These are phyloP conservation scores for Eragrostis tef DNA, from an alignment of 202 grass and related monocot genomes.

Conservation along the genomic window DNA sequence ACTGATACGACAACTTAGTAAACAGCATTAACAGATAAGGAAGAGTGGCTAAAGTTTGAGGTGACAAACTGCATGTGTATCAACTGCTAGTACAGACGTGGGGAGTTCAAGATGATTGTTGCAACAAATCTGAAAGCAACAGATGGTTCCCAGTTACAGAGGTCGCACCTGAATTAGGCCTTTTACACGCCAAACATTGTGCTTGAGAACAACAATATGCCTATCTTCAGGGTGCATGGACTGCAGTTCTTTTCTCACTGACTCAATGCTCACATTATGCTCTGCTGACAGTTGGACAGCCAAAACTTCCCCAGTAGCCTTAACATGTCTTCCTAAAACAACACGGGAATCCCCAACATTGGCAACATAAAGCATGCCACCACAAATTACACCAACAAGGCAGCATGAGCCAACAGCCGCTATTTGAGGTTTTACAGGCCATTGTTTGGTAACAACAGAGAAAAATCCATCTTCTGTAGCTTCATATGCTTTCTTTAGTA, in stretches of 20 bases:
- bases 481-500: constrained; percentile 90
- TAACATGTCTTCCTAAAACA: constrained; percentile 84
- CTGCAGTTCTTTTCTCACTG: constrained; percentile 88
- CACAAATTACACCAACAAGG: constrained; percentile 81
- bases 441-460: constrained; percentile 84
- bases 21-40: not conserved
- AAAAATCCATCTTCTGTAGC: constrained; percentile 96
- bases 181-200: constrained; percentile 99
- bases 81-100: not conserved
- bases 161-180: constrained; percentile 85
- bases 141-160: constrained; percentile 24
- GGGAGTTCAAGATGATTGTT: not conserved
- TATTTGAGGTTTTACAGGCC: constrained; percentile 87
- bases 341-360: constrained; percentile 93
- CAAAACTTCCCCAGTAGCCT: constrained; percentile 86
- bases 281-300: constrained; percentile 91
- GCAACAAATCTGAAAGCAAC: constrained; percentile 9
- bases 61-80: not conserved
- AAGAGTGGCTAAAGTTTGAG: not conserved
- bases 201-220: constrained; percentile 87
- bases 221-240: constrained; percentile 83
- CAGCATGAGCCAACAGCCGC: constrained; percentile 95
- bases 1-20: not conserved
- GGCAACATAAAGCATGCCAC: constrained; percentile 80
- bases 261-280: constrained; percentile 88